phyloP scores from a whole-genome alignment of 2,329 filamentous ascomycete species.

The Pseudocercospora macadamiae region DNA sequence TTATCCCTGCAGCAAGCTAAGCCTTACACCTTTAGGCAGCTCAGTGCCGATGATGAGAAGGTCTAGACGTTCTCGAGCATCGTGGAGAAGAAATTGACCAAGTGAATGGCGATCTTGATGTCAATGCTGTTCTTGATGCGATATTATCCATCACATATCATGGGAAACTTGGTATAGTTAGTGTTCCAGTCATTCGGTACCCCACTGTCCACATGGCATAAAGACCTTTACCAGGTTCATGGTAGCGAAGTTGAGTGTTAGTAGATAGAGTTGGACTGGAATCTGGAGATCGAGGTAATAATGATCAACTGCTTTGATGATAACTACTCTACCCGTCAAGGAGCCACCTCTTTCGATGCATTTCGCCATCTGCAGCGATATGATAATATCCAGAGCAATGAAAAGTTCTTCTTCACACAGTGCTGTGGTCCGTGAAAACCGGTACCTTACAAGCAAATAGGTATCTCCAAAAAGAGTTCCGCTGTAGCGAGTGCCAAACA shows the following conservation, averaged over 20 bases:
- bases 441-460: too few relatives aligned
- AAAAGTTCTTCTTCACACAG: background rate
- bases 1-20: background rate
- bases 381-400: background rate
- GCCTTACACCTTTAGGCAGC: background rate
- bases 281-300: too few relatives aligned
- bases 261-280: too few relatives aligned
- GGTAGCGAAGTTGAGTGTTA: too few relatives aligned
- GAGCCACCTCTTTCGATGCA: constrained; percentile 20
- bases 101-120: too few relatives aligned
- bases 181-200: too few relatives aligned
- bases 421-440: background rate
- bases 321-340: constrained; percentile 15
- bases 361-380: constrained; percentile 3
- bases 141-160: too few relatives aligned
- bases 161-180: too few relatives aligned
- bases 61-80: background rate
- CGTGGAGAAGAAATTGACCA: background rate
- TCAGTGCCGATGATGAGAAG: background rate
- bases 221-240: too few relatives aligned
- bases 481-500: background rate
- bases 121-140: too few relatives aligned
- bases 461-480: background rate
- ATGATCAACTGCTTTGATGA: constrained; percentile 11
- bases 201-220: background rate